These are phyloP conservation scores for Lichtheimia ramosa DNA, from an alignment of 371 early-diverging fungal species.

Conservation along the genomic window DNA sequence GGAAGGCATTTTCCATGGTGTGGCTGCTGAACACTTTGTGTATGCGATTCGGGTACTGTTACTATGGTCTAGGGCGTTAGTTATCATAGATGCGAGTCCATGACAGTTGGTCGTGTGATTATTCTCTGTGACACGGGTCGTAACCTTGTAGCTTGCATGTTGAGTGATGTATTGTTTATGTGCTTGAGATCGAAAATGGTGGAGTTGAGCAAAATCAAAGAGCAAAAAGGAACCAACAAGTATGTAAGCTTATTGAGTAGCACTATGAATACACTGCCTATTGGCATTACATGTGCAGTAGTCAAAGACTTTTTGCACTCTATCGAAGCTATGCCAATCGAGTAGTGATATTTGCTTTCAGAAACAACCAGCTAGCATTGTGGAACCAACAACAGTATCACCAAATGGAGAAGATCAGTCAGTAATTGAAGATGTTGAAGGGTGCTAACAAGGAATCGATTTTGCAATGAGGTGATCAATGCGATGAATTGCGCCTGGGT, in stretches of 20 bases:
- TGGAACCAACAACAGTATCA: neutral
- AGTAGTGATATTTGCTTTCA: constrained; percentile 60
- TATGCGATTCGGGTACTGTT: constrained; percentile 93
- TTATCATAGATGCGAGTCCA: constrained; percentile 98
- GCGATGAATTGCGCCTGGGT: constrained; percentile 86
- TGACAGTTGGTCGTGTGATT: constrained; percentile 93
- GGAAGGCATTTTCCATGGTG: constrained; percentile 90
- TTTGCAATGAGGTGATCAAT: constrained; percentile 59
- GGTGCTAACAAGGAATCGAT: constrained; percentile 75
- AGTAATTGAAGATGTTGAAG: constrained; percentile 83
- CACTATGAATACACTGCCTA: constrained; percentile 91
- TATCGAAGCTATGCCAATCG: constrained; percentile 87
- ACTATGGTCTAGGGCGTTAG: constrained; percentile 96
- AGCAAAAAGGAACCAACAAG: constrained; percentile 71
- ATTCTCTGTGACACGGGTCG: constrained; percentile 83
- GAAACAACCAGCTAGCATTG: constrained; percentile 51
- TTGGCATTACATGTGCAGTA: constrained; percentile 72
- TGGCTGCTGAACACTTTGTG: constrained; percentile 98
- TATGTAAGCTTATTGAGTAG: constrained; percentile 76
- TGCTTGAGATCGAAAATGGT: constrained; percentile 91
- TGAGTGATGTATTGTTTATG: constrained; percentile 91
- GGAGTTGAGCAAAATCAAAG: constrained; percentile 75
- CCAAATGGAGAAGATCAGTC: constrained; percentile 39
- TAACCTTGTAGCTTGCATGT: constrained; percentile 95
- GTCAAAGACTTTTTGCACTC: constrained; percentile 66